Base-by-base conservation (phyloP, 2,329 filamentous ascomycete species). In the Bisporella sp. region DNA sequence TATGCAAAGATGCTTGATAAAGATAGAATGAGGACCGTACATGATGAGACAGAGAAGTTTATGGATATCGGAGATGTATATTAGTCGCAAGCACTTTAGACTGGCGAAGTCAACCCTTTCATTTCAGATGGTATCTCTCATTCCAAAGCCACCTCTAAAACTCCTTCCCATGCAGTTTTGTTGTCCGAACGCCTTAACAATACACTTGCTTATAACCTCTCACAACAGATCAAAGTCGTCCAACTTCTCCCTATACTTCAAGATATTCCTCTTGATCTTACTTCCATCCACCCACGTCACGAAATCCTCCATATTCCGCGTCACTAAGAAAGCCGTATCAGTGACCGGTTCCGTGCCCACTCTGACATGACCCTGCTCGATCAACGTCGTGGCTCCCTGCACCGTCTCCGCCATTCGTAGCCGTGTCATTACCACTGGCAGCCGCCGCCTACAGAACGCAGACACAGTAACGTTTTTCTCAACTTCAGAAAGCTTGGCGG, bases 181-280 rank as follows among this genome's bases (percentile, higher is more conserved):
- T 21, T 21, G 21, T 21, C 21, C 21, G 21, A 21, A 21, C 21
- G 21, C 13, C 29, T 4, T 44, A 29, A 30, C 42, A 9, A 6
- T 30, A 44, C 21, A 21, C 21, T 21, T 21, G 21, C 21, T 21
- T 21, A 21, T 21, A 46, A 12, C 39, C 43, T 41, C 11, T 81
- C 69, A 93, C 62, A 95, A 72, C 65, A 96, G 72, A 72, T 97
- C 92, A 65, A 95, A 97, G 71, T 97, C 92, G 71, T 97, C 92
- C 70, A 96, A 71, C 74, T 95, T 89, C 69, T 96, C 90, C 61
- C 89, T 82, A 68, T 96, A 97, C 71, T 88, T 89, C 81, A 96
- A 84, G 57, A 96, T 95, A 66, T 90, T 93, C 66, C 87, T 81
- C 85, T 95, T 96, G 68, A 97, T 91, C 86, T 96, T 96, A 70